Percentiles rank a stretch among this genome's conserved stretches.
phyloP scores from a whole-genome alignment of 2,329 filamentous ascomycete species.

The Drechslerella stenobrocha region DNA sequence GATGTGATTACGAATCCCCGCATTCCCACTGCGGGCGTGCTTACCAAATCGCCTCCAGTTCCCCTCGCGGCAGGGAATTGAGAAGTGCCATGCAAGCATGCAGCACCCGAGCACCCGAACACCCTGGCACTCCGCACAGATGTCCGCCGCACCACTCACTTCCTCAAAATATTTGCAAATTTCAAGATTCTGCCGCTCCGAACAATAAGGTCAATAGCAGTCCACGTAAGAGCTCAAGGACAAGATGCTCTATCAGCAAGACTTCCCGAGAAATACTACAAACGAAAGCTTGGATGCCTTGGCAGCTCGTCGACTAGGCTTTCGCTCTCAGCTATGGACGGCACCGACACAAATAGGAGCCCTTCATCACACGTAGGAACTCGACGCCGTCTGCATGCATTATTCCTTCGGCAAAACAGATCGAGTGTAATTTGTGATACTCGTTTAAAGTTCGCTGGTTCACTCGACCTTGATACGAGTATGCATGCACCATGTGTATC shows the following conservation, averaged over 20 bases:
- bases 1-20: slow-evolving; percentile 42
- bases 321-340: too few relatives aligned
- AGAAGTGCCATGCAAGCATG: not conserved
- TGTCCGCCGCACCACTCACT: slow-evolving; percentile 29
- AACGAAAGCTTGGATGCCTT: slow-evolving; percentile 8
- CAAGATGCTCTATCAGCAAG: not conserved
- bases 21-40: slow-evolving; percentile 26
- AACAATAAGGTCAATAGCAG: not conserved
- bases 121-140: slow-evolving; percentile 36
- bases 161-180: too few relatives aligned
- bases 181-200: too few relatives aligned
- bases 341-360: too few relatives aligned
- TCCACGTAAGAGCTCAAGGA: not conserved
- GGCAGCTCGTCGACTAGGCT: not conserved
- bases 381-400: too few relatives aligned
- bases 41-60: slow-evolving; percentile 20
- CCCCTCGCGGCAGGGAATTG: slow-evolving; percentile 12
- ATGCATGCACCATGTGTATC: not conserved
- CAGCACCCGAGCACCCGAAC: slow-evolving; percentile 11
- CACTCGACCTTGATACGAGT: not conserved
- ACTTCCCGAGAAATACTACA: not conserved
- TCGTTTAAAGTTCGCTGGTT: too few relatives aligned
- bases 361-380: too few relatives aligned
- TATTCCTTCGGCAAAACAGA: too few relatives aligned
- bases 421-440: too few relatives aligned